Base-by-base conservation (phyloP, 1,284 basidiomycete genomes). In the Leccinum angustisporum region DNA sequence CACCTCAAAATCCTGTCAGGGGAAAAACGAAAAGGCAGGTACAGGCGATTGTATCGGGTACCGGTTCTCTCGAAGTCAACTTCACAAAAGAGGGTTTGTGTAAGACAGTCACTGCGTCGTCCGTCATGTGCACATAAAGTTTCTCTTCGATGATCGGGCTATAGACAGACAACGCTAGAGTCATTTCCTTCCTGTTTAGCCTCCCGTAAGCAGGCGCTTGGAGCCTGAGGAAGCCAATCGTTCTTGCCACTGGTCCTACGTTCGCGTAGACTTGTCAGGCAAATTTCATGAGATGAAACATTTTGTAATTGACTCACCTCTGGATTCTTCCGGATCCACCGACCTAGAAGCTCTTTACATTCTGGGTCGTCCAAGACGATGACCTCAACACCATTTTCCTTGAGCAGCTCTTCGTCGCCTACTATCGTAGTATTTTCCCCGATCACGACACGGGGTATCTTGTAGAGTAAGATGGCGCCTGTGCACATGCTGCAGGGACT, bases 401-500 rank as follows among this genome's bases (percentile, higher is more conserved):
- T 77, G 18, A 87, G 75, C 14, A 85, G 69, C 6, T 81, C 80
- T 63, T 86, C 85, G 1, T 76, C 79, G 13, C 83, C 83, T 5
- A 76, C 63, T 65, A 79, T 83, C 59, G 76, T 87, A 9, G 58
- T 50, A 65, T 85, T 84, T 68, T 87, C 86, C 7, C 84, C 85
- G 53, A 87, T 81, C 13, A 88, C 85, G 10, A 87, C 80, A 11
- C 85, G 79, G 5, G 82, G 83, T 30, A 87, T 85, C 58, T 80
- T 81, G 73, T 86, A 88, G 4, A 87, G 76, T 21, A 86, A 65
- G 38, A 85, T 82, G 1, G 86, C 82, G 8, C 85, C 86, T 2
- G 83, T 80, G 66, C 86, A 87, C 86, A 86, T 86, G 61, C 74
- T 80, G 63, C 86, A 87, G 2, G 86, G 86, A 59, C 83, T 85